Conservation (phyloP, 305 asterid species). For the Fraxinus angustifolia region DNA sequence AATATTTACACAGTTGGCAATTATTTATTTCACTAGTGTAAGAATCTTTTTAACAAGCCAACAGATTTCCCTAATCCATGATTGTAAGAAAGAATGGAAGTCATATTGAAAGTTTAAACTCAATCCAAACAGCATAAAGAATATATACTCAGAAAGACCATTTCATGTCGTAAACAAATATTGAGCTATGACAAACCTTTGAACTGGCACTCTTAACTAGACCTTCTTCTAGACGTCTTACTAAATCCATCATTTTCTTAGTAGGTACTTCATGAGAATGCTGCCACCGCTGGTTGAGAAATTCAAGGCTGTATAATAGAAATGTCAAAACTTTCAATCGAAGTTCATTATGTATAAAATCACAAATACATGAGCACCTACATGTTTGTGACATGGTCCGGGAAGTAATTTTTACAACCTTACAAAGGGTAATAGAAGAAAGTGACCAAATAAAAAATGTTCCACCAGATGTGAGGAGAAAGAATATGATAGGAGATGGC, state of each 20-base stretch:
- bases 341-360: conserved; percentile 16
- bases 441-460: neutral
- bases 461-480: neutral
- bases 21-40: conserved; percentile 18
- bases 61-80: conserved; percentile 4
- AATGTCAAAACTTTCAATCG: conserved; percentile 25
- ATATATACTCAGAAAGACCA: neutral
- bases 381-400: neutral
- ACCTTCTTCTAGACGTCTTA: conserved; percentile 82
- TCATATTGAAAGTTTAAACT: neutral
- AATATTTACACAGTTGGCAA: conserved; percentile 5
- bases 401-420: neutral
- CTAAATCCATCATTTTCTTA: conserved; percentile 63
- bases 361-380: conserved; percentile 12
- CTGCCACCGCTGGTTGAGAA: conserved; percentile 58
- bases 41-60: neutral
- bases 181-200: conserved; percentile 45
- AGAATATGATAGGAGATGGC: neutral
- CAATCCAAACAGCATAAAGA: neutral
- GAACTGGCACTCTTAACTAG: conserved; percentile 65
- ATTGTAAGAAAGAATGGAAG: conserved; percentile 10
- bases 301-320: conserved; percentile 59
- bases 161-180: conserved; percentile 13
- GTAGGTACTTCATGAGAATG: conserved; percentile 55
- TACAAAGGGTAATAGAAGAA: neutral